These are phyloP conservation scores for Heterobasidion annosum DNA, from an alignment of 1,284 basidiomycete genomes.

Conservation along the genomic window DNA sequence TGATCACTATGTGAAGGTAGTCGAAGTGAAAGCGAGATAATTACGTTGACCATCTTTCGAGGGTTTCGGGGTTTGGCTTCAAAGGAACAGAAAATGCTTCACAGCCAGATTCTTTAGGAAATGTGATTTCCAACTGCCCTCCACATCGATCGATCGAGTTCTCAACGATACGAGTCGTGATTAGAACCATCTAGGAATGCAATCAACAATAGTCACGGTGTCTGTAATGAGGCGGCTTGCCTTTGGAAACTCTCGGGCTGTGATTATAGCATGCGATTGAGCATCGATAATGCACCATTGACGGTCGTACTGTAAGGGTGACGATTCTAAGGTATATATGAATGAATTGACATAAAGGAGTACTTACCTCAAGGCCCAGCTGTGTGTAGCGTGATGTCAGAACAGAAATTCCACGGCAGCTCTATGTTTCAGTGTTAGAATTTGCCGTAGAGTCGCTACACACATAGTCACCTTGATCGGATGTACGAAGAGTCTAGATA, in stretches of 20 bases:
- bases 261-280: slow-evolving; percentile 42
- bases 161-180: slow-evolving; percentile 42
- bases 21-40: slow-evolving; percentile 12
- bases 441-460: not conserved
- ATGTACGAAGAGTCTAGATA: slow-evolving; percentile 17
- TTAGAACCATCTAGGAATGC: slow-evolving; percentile 49
- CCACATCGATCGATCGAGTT: slow-evolving; percentile 34
- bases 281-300: slow-evolving; percentile 60
- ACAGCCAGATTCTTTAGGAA: slow-evolving; percentile 48
- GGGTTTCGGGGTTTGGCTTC: slow-evolving; percentile 34
- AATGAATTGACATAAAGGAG: not conserved
- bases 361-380: slow-evolving; percentile 53
- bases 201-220: not conserved
- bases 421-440: slow-evolving; percentile 25
- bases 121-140: slow-evolving; percentile 41
- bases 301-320: slow-evolving; percentile 46
- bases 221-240: not conserved
- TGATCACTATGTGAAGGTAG: not conserved
- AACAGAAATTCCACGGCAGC: slow-evolving; percentile 57
- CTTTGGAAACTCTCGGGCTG: slow-evolving; percentile 54
- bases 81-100: slow-evolving; percentile 51
- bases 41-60: slow-evolving; percentile 49
- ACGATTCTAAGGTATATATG: not conserved
- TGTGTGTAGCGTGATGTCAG: slow-evolving; percentile 42
- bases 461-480: slow-evolving; percentile 49